Evolutionary conservation across 1,284 basidiomycete species (phyloP).

Genomic region (Ceratobasidium sp.): DNA sequence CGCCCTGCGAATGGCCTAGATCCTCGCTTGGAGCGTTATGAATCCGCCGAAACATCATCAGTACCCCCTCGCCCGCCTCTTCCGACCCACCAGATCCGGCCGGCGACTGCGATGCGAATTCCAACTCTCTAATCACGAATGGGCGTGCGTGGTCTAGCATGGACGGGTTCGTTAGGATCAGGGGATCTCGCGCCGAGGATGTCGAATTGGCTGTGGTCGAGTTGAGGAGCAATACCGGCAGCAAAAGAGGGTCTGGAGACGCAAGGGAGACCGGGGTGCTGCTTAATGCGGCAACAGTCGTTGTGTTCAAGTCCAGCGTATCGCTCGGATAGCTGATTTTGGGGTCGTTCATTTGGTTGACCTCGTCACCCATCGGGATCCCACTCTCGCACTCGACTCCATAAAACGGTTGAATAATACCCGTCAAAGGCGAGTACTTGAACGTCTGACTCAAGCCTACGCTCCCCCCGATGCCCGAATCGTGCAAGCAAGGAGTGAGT

Average conservation of each 20-base stretch:
- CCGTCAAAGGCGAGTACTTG: constrained; percentile 8
- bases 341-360: background rate
- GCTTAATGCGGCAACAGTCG: background rate
- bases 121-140: background rate
- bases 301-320: background rate
- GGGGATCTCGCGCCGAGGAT: background rate
- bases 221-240: background rate
- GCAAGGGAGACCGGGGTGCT: background rate
- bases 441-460: constrained; percentile 9
- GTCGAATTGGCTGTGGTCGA: background rate
- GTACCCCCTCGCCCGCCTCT: background rate
- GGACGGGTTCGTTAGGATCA: no score
- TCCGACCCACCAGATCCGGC: background rate
- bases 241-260: background rate
- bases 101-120: background rate
- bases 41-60: background rate
- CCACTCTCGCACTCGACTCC: background rate
- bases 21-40: background rate
- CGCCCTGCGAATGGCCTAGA: background rate
- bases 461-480: background rate
- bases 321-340: background rate
- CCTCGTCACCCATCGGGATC: background rate
- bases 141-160: no score
- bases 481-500: constrained; percentile 9
- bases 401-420: constrained; percentile 16